Percentiles rank a stretch among this genome's conserved stretches.
Evolutionary conservation across 2,329 filamentous ascomycete species (phyloP).

Genomic region (Lojkania enalia): DNA sequence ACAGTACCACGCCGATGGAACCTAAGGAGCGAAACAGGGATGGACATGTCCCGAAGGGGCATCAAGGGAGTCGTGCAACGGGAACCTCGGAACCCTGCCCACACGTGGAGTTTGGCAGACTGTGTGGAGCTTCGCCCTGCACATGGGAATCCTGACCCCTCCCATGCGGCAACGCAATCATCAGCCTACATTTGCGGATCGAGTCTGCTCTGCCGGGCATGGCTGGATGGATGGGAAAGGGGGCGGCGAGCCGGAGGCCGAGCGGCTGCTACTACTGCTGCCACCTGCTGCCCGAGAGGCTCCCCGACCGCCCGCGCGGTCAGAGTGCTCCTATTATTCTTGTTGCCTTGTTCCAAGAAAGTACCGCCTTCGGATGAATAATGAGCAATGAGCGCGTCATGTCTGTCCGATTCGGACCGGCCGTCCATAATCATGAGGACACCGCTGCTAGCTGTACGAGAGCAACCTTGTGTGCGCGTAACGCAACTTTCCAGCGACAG

Average conservation of each 20-base stretch:
- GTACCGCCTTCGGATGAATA: no score
- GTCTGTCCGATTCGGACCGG: slow-evolving; percentile 1
- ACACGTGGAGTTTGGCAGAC: slow-evolving; percentile 38
- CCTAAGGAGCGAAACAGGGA: slow-evolving; percentile 43
- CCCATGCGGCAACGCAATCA: background rate
- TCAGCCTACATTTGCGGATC: background rate
- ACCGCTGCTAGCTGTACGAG: no score
- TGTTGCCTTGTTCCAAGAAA: no score
- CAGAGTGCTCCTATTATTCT: no score
- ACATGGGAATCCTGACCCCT: slow-evolving; percentile 18
- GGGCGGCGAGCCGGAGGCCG: slow-evolving; percentile 23
- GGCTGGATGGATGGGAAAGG: slow-evolving; percentile 18
- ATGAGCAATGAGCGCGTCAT: no score
- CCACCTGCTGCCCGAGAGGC: background rate
- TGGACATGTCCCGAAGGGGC: slow-evolving; percentile 21
- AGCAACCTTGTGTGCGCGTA: slow-evolving; percentile 15
- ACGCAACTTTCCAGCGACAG: no score
- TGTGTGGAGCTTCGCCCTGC: slow-evolving; percentile 22
- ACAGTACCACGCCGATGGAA: slow-evolving; percentile 39
- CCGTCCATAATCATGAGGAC: no score
- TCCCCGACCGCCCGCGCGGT: background rate
- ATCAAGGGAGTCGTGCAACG: slow-evolving; percentile 33
- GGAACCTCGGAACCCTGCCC: slow-evolving; percentile 39
- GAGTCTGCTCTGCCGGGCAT: background rate
- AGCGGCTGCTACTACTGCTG: background rate